These are phyloP conservation scores for Camellia granthamiana DNA, from an alignment of 148 eudicot genomes.

Conservation along the genomic window DNA sequence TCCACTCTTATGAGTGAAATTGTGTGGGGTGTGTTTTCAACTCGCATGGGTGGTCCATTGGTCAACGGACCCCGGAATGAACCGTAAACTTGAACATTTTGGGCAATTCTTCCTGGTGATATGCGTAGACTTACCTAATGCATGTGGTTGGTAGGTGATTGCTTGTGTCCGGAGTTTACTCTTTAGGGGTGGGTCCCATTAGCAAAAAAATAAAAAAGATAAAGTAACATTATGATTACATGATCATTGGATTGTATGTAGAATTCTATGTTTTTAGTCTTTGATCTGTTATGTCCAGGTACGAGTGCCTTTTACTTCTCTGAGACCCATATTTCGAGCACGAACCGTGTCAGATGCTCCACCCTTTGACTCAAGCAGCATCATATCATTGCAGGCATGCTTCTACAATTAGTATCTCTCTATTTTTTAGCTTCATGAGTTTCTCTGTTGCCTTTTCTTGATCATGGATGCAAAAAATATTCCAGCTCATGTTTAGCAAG, in stretches of 20 bases:
- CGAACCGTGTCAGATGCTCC: conserved; percentile 74
- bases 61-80: no score
- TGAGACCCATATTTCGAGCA: conserved; percentile 89
- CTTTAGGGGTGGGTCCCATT: no score
- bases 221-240: no score
- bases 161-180: no score
- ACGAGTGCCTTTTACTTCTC: conserved; percentile 64
- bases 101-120: no score
- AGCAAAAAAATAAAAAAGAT: no score
- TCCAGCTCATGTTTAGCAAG: conserved; percentile 97
- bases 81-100: no score
- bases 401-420: neutral
- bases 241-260: neutral
- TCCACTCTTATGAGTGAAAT: neutral
- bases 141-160: no score
- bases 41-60: no score
- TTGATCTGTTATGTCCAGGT: conserved; percentile 40
- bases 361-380: conserved; percentile 68
- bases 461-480: conserved; percentile 1
- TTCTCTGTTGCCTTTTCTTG: neutral
- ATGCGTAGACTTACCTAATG: no score
- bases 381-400: conserved; percentile 76
- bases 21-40: no score
- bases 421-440: neutral
- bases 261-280: neutral